A percentile compares a stretch with the other conserved stretches of the same genome.
These are phyloP conservation scores for Friedmanniomyces endolithicus DNA, from an alignment of 495 filamentous ascomycete species.

Conservation along the genomic window DNA sequence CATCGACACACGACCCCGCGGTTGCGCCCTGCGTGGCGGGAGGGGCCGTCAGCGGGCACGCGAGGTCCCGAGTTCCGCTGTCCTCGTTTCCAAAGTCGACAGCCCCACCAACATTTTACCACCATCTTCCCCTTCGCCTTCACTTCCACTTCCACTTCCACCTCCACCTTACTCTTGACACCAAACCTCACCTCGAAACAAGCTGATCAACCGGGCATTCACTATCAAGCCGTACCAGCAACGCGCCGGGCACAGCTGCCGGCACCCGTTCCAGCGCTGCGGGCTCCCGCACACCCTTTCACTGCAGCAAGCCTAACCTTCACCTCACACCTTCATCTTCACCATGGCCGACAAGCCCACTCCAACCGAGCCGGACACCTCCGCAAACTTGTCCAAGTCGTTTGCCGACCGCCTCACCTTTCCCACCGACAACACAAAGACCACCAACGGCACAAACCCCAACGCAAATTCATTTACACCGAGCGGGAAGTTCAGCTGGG, in stretches of 20 bases:
- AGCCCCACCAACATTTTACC: too few relatives aligned
- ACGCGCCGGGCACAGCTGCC: neutral
- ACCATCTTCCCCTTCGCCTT: too few relatives aligned
- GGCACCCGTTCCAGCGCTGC: neutral
- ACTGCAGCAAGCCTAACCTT: neutral
- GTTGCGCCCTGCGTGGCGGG: neutral
- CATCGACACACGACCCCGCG: too few relatives aligned
- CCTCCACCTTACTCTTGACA: too few relatives aligned
- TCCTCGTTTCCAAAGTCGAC: neutral
- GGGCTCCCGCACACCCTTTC: neutral
- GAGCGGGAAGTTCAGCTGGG: conserved; percentile 19
- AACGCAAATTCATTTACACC: conserved; percentile 3
- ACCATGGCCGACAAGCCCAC: conserved; percentile 7
- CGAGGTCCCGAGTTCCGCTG: neutral
- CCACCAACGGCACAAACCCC: conserved; percentile 9
- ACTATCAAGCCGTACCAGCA: neutral
- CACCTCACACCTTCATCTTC: neutral
- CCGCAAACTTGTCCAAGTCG: conserved; percentile 2
- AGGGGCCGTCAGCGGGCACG: neutral
- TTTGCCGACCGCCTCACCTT: conserved; percentile 12
- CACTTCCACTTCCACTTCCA: too few relatives aligned
- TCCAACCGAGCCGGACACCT: neutral
- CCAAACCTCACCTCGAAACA: neutral
- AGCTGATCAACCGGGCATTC: neutral
- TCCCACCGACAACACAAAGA: neutral